Evolutionary conservation across 139 green algal species (phyloP), one percentile per base, ranked within the genome.

Genomic region (Tetraselmis chui): DNA sequence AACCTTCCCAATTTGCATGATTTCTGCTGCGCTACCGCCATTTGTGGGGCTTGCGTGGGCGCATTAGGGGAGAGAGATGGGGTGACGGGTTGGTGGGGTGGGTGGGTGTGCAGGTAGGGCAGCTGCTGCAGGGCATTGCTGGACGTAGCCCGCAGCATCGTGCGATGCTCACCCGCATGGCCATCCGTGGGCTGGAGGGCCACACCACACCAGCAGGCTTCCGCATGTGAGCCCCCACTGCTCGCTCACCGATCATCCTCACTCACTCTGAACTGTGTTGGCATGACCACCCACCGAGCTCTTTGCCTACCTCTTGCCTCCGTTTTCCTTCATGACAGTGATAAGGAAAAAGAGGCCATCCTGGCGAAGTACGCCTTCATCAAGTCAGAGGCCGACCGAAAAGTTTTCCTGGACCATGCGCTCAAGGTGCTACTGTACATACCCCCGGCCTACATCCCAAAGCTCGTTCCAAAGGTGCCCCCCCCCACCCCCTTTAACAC

Each of bases 341-440:
- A 32, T 1, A 32, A 28, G n/a, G 82, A 86, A 59, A 83, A 24
- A 2, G 31, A 82, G 27, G 31, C 79, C 22, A 1, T 80, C 1
- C 0, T 1, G 79, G 75, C 32, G 59, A 87, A 59, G 32, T 83
- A 85, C 28, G 1, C 77, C 23, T 92, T 90, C 79, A 59, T 89
- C 29, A 24, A 78, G 28, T 31, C 27, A 1, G 28, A 32, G 24
- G 59, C 29, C 23, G 91, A 95, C 82, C 29, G 79, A 2, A 2
- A 22, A 18, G 23, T 81, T 1, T 90, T 96, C 59, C 84, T 96
- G 80, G 80, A 80, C 2, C 93, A 93, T 85, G 85, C 74, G 28
- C 83, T 93, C 0, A 89, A 88, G 80, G 75, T 94, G 58, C 59
- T 96, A 88, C 86, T 97, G 75, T 97, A 95, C 81, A 82, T 89